These are phyloP conservation scores for Phragmites australis DNA, from an alignment of 176 grass and related monocot genomes.

Conservation along the genomic window DNA sequence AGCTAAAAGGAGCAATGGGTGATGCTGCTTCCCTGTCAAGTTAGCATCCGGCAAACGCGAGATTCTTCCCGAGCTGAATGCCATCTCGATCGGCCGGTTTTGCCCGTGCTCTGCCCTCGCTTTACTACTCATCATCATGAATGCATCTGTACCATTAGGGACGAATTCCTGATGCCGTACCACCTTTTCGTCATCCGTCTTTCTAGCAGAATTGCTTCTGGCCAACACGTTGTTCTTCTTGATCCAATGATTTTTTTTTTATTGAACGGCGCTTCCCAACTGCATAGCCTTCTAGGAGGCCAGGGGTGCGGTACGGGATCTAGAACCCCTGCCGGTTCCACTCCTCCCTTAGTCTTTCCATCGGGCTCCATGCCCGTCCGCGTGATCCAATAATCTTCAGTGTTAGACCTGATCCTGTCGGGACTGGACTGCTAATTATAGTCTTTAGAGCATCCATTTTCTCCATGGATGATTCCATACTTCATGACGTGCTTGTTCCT, in stretches of 20 bases:
- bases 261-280: too few relatives aligned
- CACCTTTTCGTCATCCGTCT: slow-evolving; percentile 1
- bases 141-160: slow-evolving; percentile 27
- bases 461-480: slow-evolving; percentile 2
- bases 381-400: slow-evolving; percentile 1
- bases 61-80: slow-evolving; percentile 32
- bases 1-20: too few relatives aligned
- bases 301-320: too few relatives aligned
- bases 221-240: slow-evolving; percentile 23
- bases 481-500: not conserved
- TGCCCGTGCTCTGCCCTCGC: slow-evolving; percentile 24
- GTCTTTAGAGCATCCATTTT: not conserved
- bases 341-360: too few relatives aligned
- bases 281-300: too few relatives aligned
- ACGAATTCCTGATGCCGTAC: slow-evolving; percentile 11
- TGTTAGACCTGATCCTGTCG: slow-evolving; percentile 5
- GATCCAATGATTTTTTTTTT: slow-evolving; percentile 23
- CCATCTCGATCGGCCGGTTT: slow-evolving; percentile 26
- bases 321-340: too few relatives aligned
- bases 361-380: too few relatives aligned
- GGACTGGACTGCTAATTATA: not conserved
- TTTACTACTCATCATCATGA: slow-evolving; percentile 25
- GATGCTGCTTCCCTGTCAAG: slow-evolving; percentile 34
- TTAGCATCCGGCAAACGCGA: slow-evolving; percentile 29
- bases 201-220: slow-evolving; percentile 9